phyloP scores from a whole-genome alignment of 352 stramenopile species.

The Phytophthora fragariaefolia region DNA sequence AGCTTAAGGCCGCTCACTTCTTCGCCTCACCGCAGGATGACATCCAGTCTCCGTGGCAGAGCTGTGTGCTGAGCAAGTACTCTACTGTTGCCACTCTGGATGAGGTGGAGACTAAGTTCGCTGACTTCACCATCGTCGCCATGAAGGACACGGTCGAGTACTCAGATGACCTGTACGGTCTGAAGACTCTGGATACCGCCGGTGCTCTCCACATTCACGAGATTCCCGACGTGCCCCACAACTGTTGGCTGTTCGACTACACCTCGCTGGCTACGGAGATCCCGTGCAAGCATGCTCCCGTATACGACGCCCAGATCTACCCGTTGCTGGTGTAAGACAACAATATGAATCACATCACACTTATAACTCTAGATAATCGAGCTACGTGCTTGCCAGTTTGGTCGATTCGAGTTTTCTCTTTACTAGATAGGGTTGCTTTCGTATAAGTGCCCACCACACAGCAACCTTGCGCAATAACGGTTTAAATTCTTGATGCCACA shows the following conservation, averaged over 20 bases:
- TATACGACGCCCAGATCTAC: slow-evolving; percentile 42
- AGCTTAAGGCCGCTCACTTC: slow-evolving; percentile 51
- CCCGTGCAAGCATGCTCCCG: slow-evolving; percentile 34
- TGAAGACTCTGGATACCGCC: slow-evolving; percentile 43
- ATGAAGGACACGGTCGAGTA: slow-evolving; percentile 51
- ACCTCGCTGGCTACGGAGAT: slow-evolving; percentile 37
- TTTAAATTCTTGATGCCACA: too few relatives aligned
- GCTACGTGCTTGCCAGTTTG: too few relatives aligned
- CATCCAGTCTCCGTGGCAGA: slow-evolving; percentile 51
- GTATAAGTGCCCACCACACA: too few relatives aligned
- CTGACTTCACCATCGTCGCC: slow-evolving; percentile 29
- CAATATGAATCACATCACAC: not conserved
- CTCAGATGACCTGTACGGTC: slow-evolving; percentile 42
- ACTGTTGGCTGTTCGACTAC: slow-evolving; percentile 54
- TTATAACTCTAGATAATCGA: not conserved
- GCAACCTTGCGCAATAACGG: too few relatives aligned
- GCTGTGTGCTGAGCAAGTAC: slow-evolving; percentile 46
- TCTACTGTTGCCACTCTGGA: slow-evolving; percentile 35
- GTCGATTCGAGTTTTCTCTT: too few relatives aligned
- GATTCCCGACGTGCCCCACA: slow-evolving; percentile 42
- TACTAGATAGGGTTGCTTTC: too few relatives aligned
- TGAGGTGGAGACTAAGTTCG: slow-evolving; percentile 43
- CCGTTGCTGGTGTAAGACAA: slow-evolving; percentile 41
- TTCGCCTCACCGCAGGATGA: slow-evolving; percentile 54
- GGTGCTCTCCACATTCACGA: slow-evolving; percentile 34